phyloP scores from a whole-genome alignment of 805 yeast species.

The Huiozyma naganishii region DNA sequence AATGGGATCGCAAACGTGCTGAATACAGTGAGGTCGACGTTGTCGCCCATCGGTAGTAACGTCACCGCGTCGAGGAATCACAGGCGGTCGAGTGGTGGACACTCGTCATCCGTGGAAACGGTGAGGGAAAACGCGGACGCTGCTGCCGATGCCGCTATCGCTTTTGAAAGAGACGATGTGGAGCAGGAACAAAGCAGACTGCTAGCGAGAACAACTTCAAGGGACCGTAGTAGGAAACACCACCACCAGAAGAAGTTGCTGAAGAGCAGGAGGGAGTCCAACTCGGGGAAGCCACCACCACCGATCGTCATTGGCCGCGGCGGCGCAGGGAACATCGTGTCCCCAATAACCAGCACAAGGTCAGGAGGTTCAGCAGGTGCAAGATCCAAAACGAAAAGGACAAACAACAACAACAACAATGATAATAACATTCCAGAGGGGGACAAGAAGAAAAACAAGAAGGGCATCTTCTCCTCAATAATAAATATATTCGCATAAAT shows the following conservation, averaged over 20 bases:
- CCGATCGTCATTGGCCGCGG: conserved; percentile 26
- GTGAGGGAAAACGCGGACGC: neutral
- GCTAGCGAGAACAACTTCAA: neutral
- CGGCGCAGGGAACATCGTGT: conserved; percentile 28
- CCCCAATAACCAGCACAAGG: conserved; percentile 10
- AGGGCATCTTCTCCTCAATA: conserved; percentile 4
- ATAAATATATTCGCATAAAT: conserved; percentile 4
- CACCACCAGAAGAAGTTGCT: neutral
- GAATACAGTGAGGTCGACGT: conserved; percentile 1
- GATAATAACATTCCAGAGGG: conserved; percentile 1
- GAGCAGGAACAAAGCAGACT: no score
- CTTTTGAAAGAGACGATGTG: neutral
- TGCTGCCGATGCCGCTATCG: neutral
- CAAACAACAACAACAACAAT: conserved; percentile 1
- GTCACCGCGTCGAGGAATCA: neutral
- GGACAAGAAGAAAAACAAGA: conserved; percentile 4
- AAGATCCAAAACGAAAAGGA: conserved; percentile 1
- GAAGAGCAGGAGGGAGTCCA: neutral
- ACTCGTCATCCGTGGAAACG: no score
- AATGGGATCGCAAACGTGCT: neutral
- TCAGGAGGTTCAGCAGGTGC: neutral
- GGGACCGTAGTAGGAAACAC: no score
- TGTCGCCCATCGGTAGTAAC: neutral
- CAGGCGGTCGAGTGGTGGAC: neutral
- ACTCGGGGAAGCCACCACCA: neutral